Percentiles rank a stretch among this genome's conserved stretches.
phyloP scores from a whole-genome alignment of 352 stramenopile genomes.

The Phytophthora boehmeriae region DNA sequence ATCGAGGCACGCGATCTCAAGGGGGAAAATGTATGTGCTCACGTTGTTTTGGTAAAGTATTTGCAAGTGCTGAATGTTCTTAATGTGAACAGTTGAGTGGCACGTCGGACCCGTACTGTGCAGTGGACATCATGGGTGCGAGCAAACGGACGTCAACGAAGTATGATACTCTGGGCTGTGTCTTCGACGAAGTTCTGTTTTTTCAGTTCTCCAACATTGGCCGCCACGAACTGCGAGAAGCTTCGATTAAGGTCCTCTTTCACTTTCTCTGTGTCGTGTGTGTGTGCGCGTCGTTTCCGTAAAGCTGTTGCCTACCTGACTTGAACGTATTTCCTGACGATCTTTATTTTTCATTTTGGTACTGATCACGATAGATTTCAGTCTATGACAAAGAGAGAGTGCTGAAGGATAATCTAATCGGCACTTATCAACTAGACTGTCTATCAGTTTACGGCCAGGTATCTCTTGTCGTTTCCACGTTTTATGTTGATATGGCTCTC shows the following conservation, averaged over 20 bases:
- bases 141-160: slow-evolving; percentile 86
- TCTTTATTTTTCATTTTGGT: background rate
- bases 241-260: slow-evolving; percentile 72
- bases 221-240: slow-evolving; percentile 64
- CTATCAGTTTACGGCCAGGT: slow-evolving; percentile 77
- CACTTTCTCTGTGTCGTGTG: no score
- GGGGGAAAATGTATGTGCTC: slow-evolving; percentile 71
- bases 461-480: slow-evolving; percentile 10
- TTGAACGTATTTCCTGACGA: no score
- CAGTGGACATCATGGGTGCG: slow-evolving; percentile 71
- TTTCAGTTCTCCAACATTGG: slow-evolving; percentile 90
- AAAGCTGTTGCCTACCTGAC: no score
- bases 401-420: slow-evolving; percentile 83
- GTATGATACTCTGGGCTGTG: slow-evolving; percentile 77
- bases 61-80: background rate
- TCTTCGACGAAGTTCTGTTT: slow-evolving; percentile 93
- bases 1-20: slow-evolving; percentile 91
- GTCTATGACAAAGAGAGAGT: slow-evolving; percentile 79
- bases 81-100: slow-evolving; percentile 63
- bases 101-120: slow-evolving; percentile 90
- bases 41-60: background rate
- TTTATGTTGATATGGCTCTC: background rate
- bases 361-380: slow-evolving; percentile 70
- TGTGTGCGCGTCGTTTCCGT: no score
- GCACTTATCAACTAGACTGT: slow-evolving; percentile 84